A percentile compares a stretch with the other conserved stretches of the same genome.
Evolutionary conservation across 768 basidiomycete species (phyloP).

Genomic region (Tricholoma furcatifolium): DNA sequence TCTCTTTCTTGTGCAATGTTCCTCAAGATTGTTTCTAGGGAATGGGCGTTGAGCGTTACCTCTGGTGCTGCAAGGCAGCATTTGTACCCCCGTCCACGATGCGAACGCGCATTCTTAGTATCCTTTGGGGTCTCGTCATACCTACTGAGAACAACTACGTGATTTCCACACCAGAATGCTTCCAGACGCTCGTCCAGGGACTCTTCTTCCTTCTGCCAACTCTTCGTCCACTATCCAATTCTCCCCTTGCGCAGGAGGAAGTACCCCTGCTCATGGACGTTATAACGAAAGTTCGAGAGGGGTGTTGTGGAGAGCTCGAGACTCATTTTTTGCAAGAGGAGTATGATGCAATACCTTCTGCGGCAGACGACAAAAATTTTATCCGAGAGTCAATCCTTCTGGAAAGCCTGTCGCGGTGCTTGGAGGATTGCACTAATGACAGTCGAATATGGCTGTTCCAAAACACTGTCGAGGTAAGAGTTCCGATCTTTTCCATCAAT

Average conservation of each 20-base stretch:
- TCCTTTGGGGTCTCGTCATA: constrained; percentile 46
- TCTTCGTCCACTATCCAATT: constrained; percentile 25
- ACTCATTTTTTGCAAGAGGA: constrained; percentile 45
- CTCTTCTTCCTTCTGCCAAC: constrained; percentile 50
- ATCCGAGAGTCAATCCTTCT: constrained; percentile 39
- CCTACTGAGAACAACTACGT: constrained; percentile 40
- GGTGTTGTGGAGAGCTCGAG: constrained; percentile 50
- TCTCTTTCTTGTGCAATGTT: not conserved
- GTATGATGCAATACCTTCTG: constrained; percentile 41
- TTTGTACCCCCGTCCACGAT: constrained; percentile 37
- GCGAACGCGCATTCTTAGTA: constrained; percentile 49
- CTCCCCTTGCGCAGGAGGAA: constrained; percentile 26
- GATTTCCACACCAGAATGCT: constrained; percentile 39
- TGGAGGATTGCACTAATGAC: constrained; percentile 46
- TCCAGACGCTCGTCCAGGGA: constrained; percentile 52
- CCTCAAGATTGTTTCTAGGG: constrained; percentile 22
- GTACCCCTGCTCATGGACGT: constrained; percentile 37
- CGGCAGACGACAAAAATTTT: constrained; percentile 31
- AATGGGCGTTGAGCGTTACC: constrained; percentile 53
- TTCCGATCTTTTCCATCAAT: not conserved
- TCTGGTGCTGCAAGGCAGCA: constrained; percentile 73
- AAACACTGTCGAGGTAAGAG: constrained; percentile 47
- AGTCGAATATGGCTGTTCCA: constrained; percentile 52
- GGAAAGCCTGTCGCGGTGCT: constrained; percentile 48
- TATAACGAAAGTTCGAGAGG: constrained; percentile 42